Conservation (phyloP, 352 stramenopile species). For the Globisporangium acanthophoron region DNA sequence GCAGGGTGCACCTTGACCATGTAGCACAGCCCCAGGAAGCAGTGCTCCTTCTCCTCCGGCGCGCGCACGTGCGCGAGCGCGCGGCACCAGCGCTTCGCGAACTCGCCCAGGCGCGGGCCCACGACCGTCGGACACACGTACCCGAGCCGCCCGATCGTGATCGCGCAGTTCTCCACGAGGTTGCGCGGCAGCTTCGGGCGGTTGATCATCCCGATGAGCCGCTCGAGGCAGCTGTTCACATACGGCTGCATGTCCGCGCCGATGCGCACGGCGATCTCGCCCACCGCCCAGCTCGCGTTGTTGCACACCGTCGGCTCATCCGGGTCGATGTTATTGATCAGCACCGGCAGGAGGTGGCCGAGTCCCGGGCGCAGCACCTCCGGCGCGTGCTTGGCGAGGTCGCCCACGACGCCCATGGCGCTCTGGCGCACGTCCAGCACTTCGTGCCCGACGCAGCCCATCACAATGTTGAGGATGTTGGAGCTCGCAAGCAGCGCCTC, state of each 20-base stretch:
- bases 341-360: constrained; percentile 66
- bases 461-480: constrained; percentile 86
- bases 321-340: constrained; percentile 87
- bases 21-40: constrained; percentile 87
- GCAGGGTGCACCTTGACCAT: constrained; percentile 90
- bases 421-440: constrained; percentile 86
- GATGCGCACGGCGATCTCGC: constrained; percentile 85
- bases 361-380: constrained; percentile 72
- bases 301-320: constrained; percentile 89
- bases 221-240: constrained; percentile 58
- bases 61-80: constrained; percentile 80
- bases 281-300: constrained; percentile 90
- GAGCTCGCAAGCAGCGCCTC: constrained; percentile 69
- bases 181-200: constrained; percentile 82
- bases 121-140: constrained; percentile 82
- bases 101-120: constrained; percentile 76
- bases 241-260: constrained; percentile 83
- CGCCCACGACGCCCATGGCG: constrained; percentile 85
- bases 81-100: constrained; percentile 86
- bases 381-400: constrained; percentile 81
- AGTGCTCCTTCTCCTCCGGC: constrained; percentile 86
- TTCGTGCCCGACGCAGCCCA: constrained; percentile 84
- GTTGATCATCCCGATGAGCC: constrained; percentile 85
- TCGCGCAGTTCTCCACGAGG: constrained; percentile 87
- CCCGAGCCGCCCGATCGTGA: constrained; percentile 86